These are phyloP conservation scores for Naematelia aurantialba DNA, from an alignment of 768 basidiomycete genomes.

Conservation along the genomic window DNA sequence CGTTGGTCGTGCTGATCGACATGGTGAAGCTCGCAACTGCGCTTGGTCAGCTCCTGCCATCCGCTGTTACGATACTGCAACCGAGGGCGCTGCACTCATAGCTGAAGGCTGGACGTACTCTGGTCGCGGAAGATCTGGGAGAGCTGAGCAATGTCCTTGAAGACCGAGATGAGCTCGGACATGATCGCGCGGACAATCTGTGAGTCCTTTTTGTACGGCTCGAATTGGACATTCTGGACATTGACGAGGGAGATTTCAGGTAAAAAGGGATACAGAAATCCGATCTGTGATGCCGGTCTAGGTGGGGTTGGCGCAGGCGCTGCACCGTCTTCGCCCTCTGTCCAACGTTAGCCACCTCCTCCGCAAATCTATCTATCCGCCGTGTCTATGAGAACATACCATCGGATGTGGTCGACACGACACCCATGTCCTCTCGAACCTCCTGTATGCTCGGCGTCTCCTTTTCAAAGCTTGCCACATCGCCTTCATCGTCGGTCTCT, in stretches of 20 bases:
- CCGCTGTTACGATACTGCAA: too few relatives aligned
- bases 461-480: constrained; percentile 50
- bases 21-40: constrained; percentile 83
- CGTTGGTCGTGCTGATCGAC: constrained; percentile 83
- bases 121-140: constrained; percentile 98
- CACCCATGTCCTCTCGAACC: constrained; percentile 38
- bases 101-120: constrained; percentile 47
- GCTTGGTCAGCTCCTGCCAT: constrained; percentile 6
- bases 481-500: constrained; percentile 37
- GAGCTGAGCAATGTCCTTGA: constrained; percentile 96
- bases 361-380: background rate
- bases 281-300: constrained; percentile 31
- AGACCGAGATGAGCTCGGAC: constrained; percentile 91
- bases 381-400: too few relatives aligned
- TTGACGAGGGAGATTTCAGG: constrained; percentile 85
- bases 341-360: background rate
- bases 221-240: constrained; percentile 74
- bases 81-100: too few relatives aligned
- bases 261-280: constrained; percentile 57
- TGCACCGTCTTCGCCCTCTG: background rate
- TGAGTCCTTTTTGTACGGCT: constrained; percentile 78
- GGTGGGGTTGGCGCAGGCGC: background rate
- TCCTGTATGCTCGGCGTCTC: constrained; percentile 53
- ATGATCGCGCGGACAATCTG: constrained; percentile 94
- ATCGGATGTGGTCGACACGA: background rate